Conservation (phyloP, 257 asterid species). For the Rehmannia glutinosa region DNA sequence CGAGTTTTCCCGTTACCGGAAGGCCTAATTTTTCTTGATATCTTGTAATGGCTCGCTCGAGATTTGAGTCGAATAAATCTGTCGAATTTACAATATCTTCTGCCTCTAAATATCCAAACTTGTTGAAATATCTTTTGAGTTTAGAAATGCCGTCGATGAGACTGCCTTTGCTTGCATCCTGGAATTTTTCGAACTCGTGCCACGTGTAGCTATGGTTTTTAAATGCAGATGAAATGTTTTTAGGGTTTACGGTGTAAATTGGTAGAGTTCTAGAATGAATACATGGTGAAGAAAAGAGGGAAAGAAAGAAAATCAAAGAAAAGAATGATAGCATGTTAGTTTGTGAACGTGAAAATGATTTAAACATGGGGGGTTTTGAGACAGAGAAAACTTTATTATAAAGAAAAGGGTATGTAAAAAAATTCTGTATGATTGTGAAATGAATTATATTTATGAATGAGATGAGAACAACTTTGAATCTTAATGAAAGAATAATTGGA, state of each 20-base stretch:
- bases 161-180: constrained; percentile 43
- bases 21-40: constrained; percentile 57
- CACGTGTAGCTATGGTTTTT: constrained; percentile 25
- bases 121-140: constrained; percentile 55
- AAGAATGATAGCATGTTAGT: constrained; percentile 36
- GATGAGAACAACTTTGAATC: not conserved
- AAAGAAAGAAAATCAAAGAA: constrained; percentile 20
- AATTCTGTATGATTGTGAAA: not conserved
- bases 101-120: constrained; percentile 48
- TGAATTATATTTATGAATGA: not conserved
- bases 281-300: constrained; percentile 22
- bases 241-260: constrained; percentile 7
- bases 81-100: constrained; percentile 15
- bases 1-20: constrained; percentile 39
- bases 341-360: not conserved
- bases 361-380: not conserved
- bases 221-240: not conserved
- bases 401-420: constrained; percentile 15
- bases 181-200: constrained; percentile 41
- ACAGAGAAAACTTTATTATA: constrained; percentile 17
- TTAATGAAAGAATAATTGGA: not conserved
- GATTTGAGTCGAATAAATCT: constrained; percentile 42
- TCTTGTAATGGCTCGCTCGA: constrained; percentile 43
- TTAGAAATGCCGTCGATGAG: constrained; percentile 39
- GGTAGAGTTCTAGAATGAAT: constrained; percentile 36